Evolutionary conservation across 1,284 basidiomycete genomes (phyloP).

Genomic region (Dichomitus squalens): DNA sequence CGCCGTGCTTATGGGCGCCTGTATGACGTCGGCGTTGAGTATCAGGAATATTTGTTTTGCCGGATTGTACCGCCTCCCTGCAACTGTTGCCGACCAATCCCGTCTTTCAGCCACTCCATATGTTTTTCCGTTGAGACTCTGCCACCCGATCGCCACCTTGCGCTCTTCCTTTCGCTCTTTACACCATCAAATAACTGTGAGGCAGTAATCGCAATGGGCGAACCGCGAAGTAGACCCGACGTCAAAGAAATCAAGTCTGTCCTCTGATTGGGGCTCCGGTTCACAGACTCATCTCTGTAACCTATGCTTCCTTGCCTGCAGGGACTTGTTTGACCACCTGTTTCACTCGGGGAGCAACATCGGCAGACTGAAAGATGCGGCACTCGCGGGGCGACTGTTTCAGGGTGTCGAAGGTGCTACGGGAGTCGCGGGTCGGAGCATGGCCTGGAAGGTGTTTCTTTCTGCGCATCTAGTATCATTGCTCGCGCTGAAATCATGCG

Average conservation of each 20-base stretch:
- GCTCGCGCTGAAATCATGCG: constrained; percentile 1
- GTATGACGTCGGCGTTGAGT: constrained; percentile 14
- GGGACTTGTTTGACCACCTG: constrained; percentile 61
- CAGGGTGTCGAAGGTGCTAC: constrained; percentile 38
- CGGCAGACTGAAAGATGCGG: constrained; percentile 65
- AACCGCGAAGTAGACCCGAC: constrained; percentile 24
- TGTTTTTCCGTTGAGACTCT: background rate
- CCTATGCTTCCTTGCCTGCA: constrained; percentile 35
- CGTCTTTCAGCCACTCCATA: constrained; percentile 1
- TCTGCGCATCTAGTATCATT: constrained; percentile 11
- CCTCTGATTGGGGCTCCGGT: constrained; percentile 28
- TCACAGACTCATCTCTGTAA: constrained; percentile 28
- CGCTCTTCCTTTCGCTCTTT: background rate
- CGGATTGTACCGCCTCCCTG: background rate
- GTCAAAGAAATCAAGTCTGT: constrained; percentile 34
- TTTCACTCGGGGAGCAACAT: constrained; percentile 58
- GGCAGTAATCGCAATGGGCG: constrained; percentile 18
- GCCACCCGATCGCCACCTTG: background rate
- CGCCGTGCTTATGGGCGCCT: background rate
- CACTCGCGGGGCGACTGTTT: constrained; percentile 62
- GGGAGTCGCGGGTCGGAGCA: constrained; percentile 65
- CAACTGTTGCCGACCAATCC: background rate
- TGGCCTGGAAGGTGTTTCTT: constrained; percentile 73
- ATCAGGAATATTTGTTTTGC: background rate
- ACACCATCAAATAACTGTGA: background rate